phyloP scores from a whole-genome alignment of 768 basidiomycete genomes.

The Krasilnikovozyma curviuscula region DNA sequence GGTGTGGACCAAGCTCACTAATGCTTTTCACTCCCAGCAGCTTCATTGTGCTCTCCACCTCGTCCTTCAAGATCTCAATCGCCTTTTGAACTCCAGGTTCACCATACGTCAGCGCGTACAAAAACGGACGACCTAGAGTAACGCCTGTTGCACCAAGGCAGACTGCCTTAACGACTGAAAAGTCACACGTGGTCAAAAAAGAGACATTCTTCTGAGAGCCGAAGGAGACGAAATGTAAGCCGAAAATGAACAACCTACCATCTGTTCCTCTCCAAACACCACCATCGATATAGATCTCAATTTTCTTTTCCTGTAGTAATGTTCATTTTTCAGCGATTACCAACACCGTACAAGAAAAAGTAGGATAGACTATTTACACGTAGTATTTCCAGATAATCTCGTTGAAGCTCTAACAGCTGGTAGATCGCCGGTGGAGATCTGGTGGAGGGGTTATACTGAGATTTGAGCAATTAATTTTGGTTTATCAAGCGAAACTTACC shows the following conservation, averaged over 20 bases:
- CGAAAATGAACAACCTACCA: conserved; percentile 9
- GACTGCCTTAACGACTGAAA: conserved; percentile 73
- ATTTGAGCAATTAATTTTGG: too few relatives aligned
- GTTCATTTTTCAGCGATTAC: too few relatives aligned
- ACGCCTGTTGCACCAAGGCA: conserved; percentile 38
- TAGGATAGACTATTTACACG: too few relatives aligned
- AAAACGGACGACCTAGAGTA: conserved; percentile 27
- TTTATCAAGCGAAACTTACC: conserved; percentile 28
- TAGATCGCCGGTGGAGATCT: conserved; percentile 27
- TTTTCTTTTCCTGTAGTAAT: too few relatives aligned
- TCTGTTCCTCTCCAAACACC: conserved; percentile 66
- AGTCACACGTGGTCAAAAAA: too few relatives aligned
- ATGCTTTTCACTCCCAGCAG: conserved; percentile 29
- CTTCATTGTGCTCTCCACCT: conserved; percentile 29
- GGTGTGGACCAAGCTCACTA: conserved; percentile 27
- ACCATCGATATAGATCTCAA: conserved; percentile 58
- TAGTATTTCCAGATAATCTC: conserved; percentile 58
- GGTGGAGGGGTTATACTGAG: too few relatives aligned
- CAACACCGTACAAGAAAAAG: too few relatives aligned
- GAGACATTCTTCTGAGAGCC: background rate
- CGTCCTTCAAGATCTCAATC: conserved; percentile 29
- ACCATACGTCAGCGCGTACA: conserved; percentile 28
- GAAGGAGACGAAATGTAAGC: too few relatives aligned
- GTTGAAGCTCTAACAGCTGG: conserved; percentile 53
- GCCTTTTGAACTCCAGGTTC: conserved; percentile 25